Evolutionary conservation across 1,139 yeast genomes (phyloP), one percentile per base, ranked within the genome.

Genomic region (Yamadazyma diddensiae): DNA sequence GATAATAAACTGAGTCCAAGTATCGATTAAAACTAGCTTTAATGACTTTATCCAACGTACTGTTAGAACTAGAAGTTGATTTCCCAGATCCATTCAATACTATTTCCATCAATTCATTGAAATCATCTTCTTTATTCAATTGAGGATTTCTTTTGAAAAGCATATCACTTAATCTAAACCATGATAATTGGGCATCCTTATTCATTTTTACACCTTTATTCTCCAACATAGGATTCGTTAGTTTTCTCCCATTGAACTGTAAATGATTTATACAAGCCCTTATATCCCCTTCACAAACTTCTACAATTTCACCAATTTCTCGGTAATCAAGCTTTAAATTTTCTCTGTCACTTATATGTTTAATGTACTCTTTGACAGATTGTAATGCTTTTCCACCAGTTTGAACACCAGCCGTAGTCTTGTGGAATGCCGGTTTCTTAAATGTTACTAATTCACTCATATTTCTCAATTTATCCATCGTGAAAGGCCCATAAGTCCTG

Each of bases 211-310:
- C 31, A 14, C 41, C 38, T 3, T 10, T 28, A 15, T 17, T 22
- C 6, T 24, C 26, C 7, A 33, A 5, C 3, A 31, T 10, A 5
- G 30, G 15, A 3, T 14, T 10, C 9, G 52, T 57, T 9, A 44
- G 18, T 32, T 40, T 37, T 22, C 55, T 42, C 11, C 72, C 63
- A 34, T 70, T 73, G 49, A 90, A 88, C 48, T 92, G 98, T 25
- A 92, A 57, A 47, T 82, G 75, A 51, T 92, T 92, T 30, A 92
- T 66, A 52, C 96, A 83, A 22, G 90, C 86, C 45, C 98, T 65
- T 20, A 92, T 69, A 57, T 92, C 98, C 26, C 88, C 87, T 41
- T 86, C 92, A 30, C 92, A 77, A 2, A 78, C 56, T 31, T 77
- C 82, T 3, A 86, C 81, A 10, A 92, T 63, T 25, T 82, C 73